Evolutionary conservation across 148 eudicot species (phyloP), one percentile per base, ranked within the genome.

Genomic region (Cornus florida): DNA sequence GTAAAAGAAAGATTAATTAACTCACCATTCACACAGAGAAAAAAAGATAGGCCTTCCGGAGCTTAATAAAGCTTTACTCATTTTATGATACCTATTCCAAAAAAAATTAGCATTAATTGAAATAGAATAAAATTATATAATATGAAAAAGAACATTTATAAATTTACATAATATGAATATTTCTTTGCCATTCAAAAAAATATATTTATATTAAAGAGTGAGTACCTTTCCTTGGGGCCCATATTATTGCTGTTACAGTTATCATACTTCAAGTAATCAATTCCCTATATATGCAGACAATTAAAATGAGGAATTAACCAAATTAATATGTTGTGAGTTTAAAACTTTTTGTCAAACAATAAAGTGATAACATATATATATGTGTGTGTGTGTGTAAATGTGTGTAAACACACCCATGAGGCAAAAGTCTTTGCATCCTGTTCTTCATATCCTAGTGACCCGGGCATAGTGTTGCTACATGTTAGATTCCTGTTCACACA

Each of bases 231-330:
- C 78, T 80, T 90, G 2, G 92, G 76, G 33, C 84, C 86, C 56
- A 56, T 80, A 16, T 77, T 82, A 2, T 71, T 56, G 80, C 86
- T 86, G 72, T 82, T 72, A 46, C 98, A 95, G 59, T 95, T 95
- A 78, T 95, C 98, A 75, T 92, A 95, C 84, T 95, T 95, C 92
- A 95, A 85, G 79, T 95, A 95, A 83, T 95, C 97, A 22, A 95
- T 73, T 32, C 90, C 98, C 98, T 93, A 78, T 60, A 67, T 17
- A 56, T 12, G 10, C 38, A 48, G 16, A 7, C 77, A 79, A 77
- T 59, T 0, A 75, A 32, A 64, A 43, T 43, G 8, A 43, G 8
- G 48, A 43, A 43, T 43, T 43, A 9, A 43, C 48, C 8, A 43
- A 43, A 43, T 6, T 6, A 43, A 43, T 4, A 43, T 43, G 10